These are phyloP conservation scores for Pneumocystis jirovecii DNA, from an alignment of 1,139 yeast genomes.

Conservation along the genomic window DNA sequence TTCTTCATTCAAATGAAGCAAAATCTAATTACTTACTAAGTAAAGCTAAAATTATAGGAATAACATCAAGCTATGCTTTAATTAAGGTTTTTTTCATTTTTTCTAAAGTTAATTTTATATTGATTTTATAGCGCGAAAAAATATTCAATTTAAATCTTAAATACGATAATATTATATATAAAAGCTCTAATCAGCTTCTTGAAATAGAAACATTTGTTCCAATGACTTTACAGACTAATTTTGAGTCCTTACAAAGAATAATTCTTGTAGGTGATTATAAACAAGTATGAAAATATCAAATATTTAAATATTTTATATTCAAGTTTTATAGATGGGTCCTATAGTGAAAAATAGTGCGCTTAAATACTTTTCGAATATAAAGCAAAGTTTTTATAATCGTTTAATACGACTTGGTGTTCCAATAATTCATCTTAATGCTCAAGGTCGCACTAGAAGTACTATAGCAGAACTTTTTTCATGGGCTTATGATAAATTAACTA, in stretches of 20 bases:
- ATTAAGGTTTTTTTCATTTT: neutral
- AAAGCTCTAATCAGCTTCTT: conserved; percentile 26
- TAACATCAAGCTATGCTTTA: conserved; percentile 22
- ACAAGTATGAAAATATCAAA: conserved; percentile 8
- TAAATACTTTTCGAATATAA: conserved; percentile 13
- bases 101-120: neutral
- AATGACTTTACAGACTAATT: conserved; percentile 15
- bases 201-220: conserved; percentile 25
- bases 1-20: conserved; percentile 17
- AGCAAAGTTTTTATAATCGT: conserved; percentile 21
- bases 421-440: conserved; percentile 16
- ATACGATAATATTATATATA: conserved; percentile 23
- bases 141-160: conserved; percentile 16
- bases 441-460: conserved; percentile 19
- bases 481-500: conserved; percentile 15
- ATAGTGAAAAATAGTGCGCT: conserved; percentile 16
- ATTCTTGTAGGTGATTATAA: conserved; percentile 26
- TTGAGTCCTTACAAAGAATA: conserved; percentile 18
- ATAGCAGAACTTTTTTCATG: conserved; percentile 19
- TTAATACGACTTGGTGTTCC: conserved; percentile 21
- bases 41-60: conserved; percentile 24
- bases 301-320: neutral
- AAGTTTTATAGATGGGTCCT: conserved; percentile 16
- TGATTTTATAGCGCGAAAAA: conserved; percentile 14
- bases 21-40: conserved; percentile 19